Evolutionary conservation across 805 yeast species (phyloP), one percentile per base, ranked within the genome.

Genomic region (Wickerhamiella spandovensis): DNA sequence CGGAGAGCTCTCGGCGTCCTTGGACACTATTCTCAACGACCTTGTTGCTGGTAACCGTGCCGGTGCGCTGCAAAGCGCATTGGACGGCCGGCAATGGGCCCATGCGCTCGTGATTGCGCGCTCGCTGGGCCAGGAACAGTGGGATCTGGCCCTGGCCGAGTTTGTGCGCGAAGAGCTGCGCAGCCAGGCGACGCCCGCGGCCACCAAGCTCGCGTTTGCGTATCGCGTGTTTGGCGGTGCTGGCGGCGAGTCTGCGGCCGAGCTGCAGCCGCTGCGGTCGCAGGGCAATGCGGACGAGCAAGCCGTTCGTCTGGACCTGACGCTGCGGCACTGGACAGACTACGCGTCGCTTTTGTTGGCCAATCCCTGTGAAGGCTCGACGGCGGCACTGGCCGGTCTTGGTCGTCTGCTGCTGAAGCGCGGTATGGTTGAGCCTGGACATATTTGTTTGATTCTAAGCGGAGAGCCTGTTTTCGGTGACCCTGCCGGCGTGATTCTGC

Each of bases 41-140:
- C 67, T 79, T 39, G 80, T 78, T 55, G 64, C 68, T 5, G 96
- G 96, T 1, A 72, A 81, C 51, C 75, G 79, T 22, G 77, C 75
- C 13, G 74, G 72, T 5, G 96, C 95, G 0, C 65, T 88, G 46
- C 70, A 73, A 22, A 67, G 72, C 49, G 80, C 92, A 1, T 62
- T 88, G 18, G 69, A 74, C 1, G 75, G 77, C 48, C 75, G 78
- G 9, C 84, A 85, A 56, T 89, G 85, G 82, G 79, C 90, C 0
- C 70, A 88, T 64, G 83, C 95, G 0, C 65, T 90, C 49, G 62
- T 87, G 28, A 68, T 89, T 47, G 80, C 94, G 1, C 75, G 81
- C 53, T 64, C 85, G 17, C 67, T 78, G 24, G 82, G 92, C 2
- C 75, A 76, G 20, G 80, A 77, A 3, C 70, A 72, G 38, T 81